Conservation (phyloP, 2,329 filamentous ascomycete species). For the Botrytis porri region DNA sequence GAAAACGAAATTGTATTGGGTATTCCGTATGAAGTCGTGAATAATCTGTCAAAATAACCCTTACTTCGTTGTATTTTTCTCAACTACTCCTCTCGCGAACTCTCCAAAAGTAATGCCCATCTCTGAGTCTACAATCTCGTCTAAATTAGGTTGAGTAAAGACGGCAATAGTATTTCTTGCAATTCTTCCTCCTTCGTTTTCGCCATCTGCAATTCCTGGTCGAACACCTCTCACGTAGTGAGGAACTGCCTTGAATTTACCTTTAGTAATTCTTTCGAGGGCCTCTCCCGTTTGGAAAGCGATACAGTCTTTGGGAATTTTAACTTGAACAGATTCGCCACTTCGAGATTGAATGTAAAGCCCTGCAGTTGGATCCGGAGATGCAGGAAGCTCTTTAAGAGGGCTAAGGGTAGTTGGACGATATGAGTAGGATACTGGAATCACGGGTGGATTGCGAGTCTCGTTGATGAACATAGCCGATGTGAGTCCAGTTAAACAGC, state of each 20-base stretch:
- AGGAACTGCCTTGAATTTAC: conserved; percentile 88
- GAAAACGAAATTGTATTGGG: neutral
- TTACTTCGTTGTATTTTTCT: conserved; percentile 39
- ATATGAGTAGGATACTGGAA: conserved; percentile 35
- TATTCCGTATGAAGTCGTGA: neutral
- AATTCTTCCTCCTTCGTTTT: conserved; percentile 50
- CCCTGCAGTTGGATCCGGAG: conserved; percentile 80
- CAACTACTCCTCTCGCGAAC: conserved; percentile 54
- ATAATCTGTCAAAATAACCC: neutral
- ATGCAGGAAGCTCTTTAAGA: conserved; percentile 67
- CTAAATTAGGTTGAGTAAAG: conserved; percentile 94
- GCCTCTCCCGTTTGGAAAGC: conserved; percentile 96
- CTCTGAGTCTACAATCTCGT: conserved; percentile 69
- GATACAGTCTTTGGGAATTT: conserved; percentile 85
- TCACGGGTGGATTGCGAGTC: conserved; percentile 40
- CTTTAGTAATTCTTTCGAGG: conserved; percentile 84
- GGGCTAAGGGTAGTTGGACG: conserved; percentile 43
- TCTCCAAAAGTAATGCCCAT: conserved; percentile 69
- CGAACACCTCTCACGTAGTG: conserved; percentile 86
- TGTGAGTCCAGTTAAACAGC: conserved; percentile 89
- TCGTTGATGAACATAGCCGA: conserved; percentile 97
- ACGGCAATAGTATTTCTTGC: conserved; percentile 89
- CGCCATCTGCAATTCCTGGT: conserved; percentile 43
- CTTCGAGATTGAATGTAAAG: conserved; percentile 91
- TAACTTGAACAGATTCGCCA: conserved; percentile 81